Percentiles rank a stretch among this genome's conserved stretches.
Conservation (phyloP, 2,329 filamentous ascomycete genomes). For the Trichoderma asperellum region DNA sequence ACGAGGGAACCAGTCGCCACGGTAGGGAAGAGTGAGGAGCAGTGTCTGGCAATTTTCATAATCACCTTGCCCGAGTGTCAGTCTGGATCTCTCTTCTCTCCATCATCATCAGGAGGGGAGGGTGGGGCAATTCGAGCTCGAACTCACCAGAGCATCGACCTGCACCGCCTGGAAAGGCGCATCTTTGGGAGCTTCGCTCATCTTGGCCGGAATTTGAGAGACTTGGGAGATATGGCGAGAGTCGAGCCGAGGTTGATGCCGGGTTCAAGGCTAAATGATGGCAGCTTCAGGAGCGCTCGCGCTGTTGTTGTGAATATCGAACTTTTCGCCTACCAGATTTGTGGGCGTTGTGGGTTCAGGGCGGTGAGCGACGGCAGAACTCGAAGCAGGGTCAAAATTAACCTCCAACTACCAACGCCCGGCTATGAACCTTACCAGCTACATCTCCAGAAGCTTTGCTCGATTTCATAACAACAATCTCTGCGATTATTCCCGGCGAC, state of each 20-base stretch:
- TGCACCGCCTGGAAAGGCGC: constrained; percentile 82
- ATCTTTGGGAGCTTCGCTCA: constrained; percentile 67
- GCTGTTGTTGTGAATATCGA: constrained; percentile 47
- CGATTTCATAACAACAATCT: not conserved
- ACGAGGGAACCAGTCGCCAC: constrained; percentile 88
- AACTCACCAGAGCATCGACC: constrained; percentile 87
- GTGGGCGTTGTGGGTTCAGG: constrained; percentile 50
- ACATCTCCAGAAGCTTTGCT: not conserved
- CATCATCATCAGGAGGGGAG: constrained; percentile 37
- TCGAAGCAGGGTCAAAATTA: constrained; percentile 23
- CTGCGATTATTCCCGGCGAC: not conserved
- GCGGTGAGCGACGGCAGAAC: constrained; percentile 48
- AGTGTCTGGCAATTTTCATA: constrained; percentile 98
- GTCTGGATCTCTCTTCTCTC: constrained; percentile 17
- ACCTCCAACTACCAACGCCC: constrained; percentile 8
- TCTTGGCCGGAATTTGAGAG: constrained; percentile 43
- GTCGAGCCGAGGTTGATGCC: constrained; percentile 34
- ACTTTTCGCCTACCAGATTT: constrained; percentile 49
- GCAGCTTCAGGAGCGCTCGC: constrained; percentile 29
- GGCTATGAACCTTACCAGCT: not conserved
- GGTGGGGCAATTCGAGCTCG: constrained; percentile 40
- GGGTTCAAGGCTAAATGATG: constrained; percentile 34
- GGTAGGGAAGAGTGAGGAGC: constrained; percentile 83
- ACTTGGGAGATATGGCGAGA: constrained; percentile 18
- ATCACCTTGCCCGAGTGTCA: constrained; percentile 66